Percentiles rank a stretch among this genome's conserved stretches.
Conservation (phyloP, 768 basidiomycete species). For the Naganishia vaughanmartiniae region DNA sequence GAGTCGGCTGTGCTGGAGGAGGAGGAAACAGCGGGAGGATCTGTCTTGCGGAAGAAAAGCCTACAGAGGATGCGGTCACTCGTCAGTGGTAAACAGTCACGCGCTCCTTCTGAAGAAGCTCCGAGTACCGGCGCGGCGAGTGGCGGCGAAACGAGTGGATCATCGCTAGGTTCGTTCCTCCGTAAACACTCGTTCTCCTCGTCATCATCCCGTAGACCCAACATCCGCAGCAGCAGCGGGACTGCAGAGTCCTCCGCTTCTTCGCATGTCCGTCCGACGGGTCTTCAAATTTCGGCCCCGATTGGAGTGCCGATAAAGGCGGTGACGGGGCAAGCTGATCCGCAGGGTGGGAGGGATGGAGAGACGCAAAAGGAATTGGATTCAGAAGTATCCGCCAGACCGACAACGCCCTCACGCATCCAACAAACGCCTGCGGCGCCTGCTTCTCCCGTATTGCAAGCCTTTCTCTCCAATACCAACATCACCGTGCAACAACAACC, state of each 20-base stretch:
- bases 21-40: neutral
- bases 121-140: neutral
- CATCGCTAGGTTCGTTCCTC: constrained; percentile 13
- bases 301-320: neutral
- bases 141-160: neutral
- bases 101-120: neutral
- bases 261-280: neutral
- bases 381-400: neutral
- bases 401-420: neutral
- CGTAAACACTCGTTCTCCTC: constrained; percentile 12
- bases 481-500: neutral
- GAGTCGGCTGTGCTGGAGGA: constrained; percentile 9
- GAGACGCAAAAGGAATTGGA: neutral
- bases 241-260: neutral
- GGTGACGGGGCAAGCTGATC: neutral
- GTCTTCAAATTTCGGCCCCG: constrained; percentile 4
- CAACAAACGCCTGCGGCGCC: neutral
- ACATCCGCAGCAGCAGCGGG: neutral
- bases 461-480: neutral
- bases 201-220: neutral
- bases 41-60: neutral
- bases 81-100: neutral
- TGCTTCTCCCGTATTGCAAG: neutral
- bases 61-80: constrained; percentile 2
- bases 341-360: neutral